Evolutionary conservation across 352 stramenopile species (phyloP).

Genomic region (Peronospora tabacina): DNA sequence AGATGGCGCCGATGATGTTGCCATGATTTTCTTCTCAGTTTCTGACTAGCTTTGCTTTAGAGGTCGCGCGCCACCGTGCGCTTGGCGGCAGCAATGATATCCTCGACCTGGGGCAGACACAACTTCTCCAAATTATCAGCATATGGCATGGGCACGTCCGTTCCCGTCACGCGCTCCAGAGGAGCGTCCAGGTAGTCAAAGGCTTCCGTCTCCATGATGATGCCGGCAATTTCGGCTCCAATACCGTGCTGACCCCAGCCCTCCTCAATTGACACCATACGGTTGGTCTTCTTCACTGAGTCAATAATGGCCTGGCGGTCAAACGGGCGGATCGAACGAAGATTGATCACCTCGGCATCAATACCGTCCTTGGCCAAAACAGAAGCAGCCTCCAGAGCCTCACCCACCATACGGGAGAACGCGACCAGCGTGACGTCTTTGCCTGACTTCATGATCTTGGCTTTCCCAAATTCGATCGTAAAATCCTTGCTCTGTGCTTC

Average conservation of each 20-base stretch:
- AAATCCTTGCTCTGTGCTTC: conserved; percentile 97
- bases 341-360: conserved; percentile 93
- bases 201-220: conserved; percentile 96
- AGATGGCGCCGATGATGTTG: conserved; percentile 13
- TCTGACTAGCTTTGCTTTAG: conserved; percentile 35
- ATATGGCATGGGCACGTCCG: conserved; percentile 99
- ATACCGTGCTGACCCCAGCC: conserved; percentile 96
- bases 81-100: conserved; percentile 92
- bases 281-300: conserved; percentile 98
- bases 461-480: conserved; percentile 96
- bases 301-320: conserved; percentile 96
- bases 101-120: conserved; percentile 91
- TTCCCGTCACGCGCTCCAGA: conserved; percentile 94
- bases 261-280: conserved; percentile 96
- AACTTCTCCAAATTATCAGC: conserved; percentile 93
- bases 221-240: conserved; percentile 94
- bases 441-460: conserved; percentile 96
- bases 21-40: conserved; percentile 9
- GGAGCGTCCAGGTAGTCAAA: conserved; percentile 99
- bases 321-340: conserved; percentile 92
- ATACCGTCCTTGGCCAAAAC: conserved; percentile 92
- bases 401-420: conserved; percentile 95
- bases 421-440: conserved; percentile 97
- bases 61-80: conserved; percentile 70
- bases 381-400: conserved; percentile 94